These are phyloP conservation scores for Vitis rotundifolia DNA, from an alignment of 164 flowering plant species.

Conservation along the genomic window DNA sequence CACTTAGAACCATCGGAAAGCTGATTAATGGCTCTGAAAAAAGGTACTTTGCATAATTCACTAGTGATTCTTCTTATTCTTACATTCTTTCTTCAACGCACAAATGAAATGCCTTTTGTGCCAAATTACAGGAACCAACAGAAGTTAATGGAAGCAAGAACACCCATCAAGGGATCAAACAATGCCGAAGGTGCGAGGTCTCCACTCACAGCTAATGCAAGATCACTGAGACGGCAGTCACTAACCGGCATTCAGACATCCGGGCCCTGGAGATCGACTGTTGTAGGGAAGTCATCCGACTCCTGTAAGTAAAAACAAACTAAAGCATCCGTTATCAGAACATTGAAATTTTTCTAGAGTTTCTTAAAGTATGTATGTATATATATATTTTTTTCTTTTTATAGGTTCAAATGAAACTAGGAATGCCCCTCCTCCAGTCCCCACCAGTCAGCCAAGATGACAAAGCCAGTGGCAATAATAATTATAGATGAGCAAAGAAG, in stretches of 20 bases:
- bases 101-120: not conserved
- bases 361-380: no score
- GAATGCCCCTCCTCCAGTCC: constrained; percentile 66
- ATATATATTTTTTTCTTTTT: not conserved
- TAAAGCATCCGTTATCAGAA: not conserved
- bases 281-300: constrained; percentile 61
- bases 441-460: constrained; percentile 31
- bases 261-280: constrained; percentile 66
- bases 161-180: constrained; percentile 22
- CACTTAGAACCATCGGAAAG: constrained; percentile 79
- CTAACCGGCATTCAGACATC: constrained; percentile 56
- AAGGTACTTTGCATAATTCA: constrained; percentile 38
- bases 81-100: no score
- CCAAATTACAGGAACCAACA: constrained; percentile 55
- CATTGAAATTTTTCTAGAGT: no score
- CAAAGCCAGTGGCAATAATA: constrained; percentile 51
- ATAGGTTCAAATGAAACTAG: constrained; percentile 40
- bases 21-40: constrained; percentile 80
- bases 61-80: no score
- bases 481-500: not conserved
- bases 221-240: constrained; percentile 64
- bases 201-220: constrained; percentile 40
- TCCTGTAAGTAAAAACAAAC: constrained; percentile 33
- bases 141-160: constrained; percentile 21
- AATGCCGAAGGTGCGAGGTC: constrained; percentile 32